A percentile compares a stretch with the other conserved stretches of the same genome.
phyloP scores from a whole-genome alignment of 2,329 filamentous ascomycete genomes.

The Cytospora piceae region DNA sequence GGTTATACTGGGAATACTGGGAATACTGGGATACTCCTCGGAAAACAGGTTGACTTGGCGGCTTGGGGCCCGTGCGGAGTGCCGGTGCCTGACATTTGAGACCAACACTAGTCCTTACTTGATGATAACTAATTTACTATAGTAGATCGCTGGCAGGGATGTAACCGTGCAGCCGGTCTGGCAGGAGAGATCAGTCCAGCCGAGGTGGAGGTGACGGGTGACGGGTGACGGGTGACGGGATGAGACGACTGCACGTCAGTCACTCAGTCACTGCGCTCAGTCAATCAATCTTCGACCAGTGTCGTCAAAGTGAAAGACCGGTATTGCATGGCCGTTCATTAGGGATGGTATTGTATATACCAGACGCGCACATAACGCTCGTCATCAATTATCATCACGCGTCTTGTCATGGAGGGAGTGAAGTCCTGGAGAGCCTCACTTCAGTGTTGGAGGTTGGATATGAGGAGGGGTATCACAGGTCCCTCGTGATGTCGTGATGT shows the following conservation, averaged over 20 bases:
- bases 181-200: neutral
- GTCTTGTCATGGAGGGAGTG: neutral
- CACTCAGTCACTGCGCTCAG: neutral
- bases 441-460: neutral
- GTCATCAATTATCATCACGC: neutral
- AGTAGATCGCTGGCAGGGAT: conserved; percentile 3
- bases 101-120: conserved; percentile 6
- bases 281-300: neutral
- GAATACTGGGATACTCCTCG: neutral
- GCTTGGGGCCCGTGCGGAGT: neutral
- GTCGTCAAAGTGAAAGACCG: neutral
- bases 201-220: neutral
- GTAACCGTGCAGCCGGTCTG: neutral
- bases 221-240: too few relatives aligned
- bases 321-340: neutral
- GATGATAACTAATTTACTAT: neutral
- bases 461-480: neutral
- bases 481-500: neutral
- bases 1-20: too few relatives aligned
- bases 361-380: neutral
- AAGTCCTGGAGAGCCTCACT: neutral
- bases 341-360: neutral
- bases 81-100: conserved; percentile 17
- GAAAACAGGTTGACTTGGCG: neutral
- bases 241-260: conserved; percentile 2